Evolutionary conservation across 2,329 filamentous ascomycete species (phyloP).

Genomic region (Fusarium temperatum): DNA sequence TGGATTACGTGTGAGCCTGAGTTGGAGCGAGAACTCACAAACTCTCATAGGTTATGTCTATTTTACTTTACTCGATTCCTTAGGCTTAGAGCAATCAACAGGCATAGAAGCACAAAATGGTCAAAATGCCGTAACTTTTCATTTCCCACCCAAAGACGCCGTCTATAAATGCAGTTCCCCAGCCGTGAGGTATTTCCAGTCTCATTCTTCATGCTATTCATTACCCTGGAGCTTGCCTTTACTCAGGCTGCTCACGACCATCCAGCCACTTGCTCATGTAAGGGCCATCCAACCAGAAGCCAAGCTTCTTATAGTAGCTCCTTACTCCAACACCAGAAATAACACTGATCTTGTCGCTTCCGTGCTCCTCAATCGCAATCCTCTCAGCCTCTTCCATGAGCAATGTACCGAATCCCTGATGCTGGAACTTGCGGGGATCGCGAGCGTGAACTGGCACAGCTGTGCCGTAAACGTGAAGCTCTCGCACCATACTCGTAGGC

Average conservation of each 20-base stretch:
- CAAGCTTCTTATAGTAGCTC: slow-evolving; percentile 92
- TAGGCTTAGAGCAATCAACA: neutral
- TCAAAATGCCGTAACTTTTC: slow-evolving; percentile 11
- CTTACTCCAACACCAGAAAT: slow-evolving; percentile 98
- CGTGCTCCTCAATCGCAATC: slow-evolving; percentile 93
- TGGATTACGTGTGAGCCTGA: accelerated
- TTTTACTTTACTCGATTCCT: accelerated
- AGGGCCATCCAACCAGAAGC: slow-evolving; percentile 92
- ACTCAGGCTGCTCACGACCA: slow-evolving; percentile 47
- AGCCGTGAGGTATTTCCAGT: slow-evolving; percentile 30
- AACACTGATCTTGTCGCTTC: slow-evolving; percentile 92
- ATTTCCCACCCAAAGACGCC: slow-evolving; percentile 28
- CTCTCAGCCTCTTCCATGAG: slow-evolving; percentile 98
- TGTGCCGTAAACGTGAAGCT: slow-evolving; percentile 95
- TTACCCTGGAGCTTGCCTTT: neutral
- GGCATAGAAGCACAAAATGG: neutral
- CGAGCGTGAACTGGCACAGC: slow-evolving; percentile 97
- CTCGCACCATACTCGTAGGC: slow-evolving; percentile 89
- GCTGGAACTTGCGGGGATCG: slow-evolving; percentile 96
- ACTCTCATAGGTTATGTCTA: too few relatives aligned
- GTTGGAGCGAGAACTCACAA: neutral
- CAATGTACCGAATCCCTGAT: slow-evolving; percentile 95
- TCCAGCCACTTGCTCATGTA: slow-evolving; percentile 78
- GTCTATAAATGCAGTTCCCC: slow-evolving; percentile 32
- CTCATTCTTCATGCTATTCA: slow-evolving; percentile 4